A percentile compares a stretch with the other conserved stretches of the same genome.
phyloP scores from a whole-genome alignment of 495 filamentous ascomycete species.

The Cetradonia linearis region DNA sequence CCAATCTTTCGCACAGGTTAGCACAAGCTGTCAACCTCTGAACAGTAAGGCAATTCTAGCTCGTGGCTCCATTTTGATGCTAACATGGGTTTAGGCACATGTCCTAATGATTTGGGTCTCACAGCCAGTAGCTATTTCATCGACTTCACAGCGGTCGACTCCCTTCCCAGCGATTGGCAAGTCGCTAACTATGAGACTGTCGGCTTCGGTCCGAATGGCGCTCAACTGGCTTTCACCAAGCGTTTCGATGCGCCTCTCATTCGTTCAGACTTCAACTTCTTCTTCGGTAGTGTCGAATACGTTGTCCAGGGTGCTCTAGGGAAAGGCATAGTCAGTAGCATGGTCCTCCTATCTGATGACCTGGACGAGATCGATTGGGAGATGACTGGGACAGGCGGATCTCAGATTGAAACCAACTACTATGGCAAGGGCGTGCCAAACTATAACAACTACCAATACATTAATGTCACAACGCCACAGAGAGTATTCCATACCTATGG shows the following conservation, averaged over 20 bases:
- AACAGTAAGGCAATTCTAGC: slow-evolving; percentile 8
- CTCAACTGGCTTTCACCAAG: slow-evolving; percentile 61
- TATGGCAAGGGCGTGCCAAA: slow-evolving; percentile 84
- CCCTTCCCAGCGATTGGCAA: slow-evolving; percentile 48
- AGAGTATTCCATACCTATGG: slow-evolving; percentile 69
- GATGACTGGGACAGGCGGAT: slow-evolving; percentile 54
- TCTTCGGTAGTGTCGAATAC: slow-evolving; percentile 65
- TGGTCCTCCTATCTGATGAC: slow-evolving; percentile 79
- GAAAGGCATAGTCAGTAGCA: slow-evolving; percentile 64
- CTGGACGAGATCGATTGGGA: slow-evolving; percentile 97
- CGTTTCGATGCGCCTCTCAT: slow-evolving; percentile 66
- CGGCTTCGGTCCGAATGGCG: slow-evolving; percentile 46
- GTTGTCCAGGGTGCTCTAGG: slow-evolving; percentile 63
- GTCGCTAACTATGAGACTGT: slow-evolving; percentile 29
- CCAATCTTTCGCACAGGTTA: slow-evolving; percentile 38
- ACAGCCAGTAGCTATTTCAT: slow-evolving; percentile 43
- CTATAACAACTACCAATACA: slow-evolving; percentile 63
- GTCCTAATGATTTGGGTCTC: slow-evolving; percentile 37
- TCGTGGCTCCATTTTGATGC: background rate
- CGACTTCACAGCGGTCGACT: slow-evolving; percentile 54
- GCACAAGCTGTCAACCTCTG: slow-evolving; percentile 26
- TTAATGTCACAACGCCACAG: slow-evolving; percentile 52
- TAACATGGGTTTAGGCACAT: slow-evolving; percentile 14
- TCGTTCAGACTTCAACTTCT: slow-evolving; percentile 62
- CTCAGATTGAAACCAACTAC: slow-evolving; percentile 79